Evolutionary conservation across 352 stramenopile species (phyloP).

Genomic region (Ochromonadaceae sp.): DNA sequence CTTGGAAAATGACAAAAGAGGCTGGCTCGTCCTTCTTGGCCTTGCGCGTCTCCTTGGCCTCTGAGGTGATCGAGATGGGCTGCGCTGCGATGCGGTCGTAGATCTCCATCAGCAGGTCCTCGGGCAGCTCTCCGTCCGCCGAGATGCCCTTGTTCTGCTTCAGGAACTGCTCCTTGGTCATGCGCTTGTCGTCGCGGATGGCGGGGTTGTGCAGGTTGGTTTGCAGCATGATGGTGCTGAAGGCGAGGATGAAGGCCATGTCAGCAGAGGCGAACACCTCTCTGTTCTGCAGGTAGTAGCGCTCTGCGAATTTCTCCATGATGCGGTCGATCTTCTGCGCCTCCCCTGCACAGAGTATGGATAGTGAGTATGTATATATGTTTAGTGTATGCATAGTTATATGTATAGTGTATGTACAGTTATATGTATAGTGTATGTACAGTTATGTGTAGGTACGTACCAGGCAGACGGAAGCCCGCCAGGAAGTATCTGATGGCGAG

Average conservation of each 20-base stretch:
- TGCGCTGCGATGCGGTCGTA: constrained; percentile 87
- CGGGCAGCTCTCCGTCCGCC: constrained; percentile 79
- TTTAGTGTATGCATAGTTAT: no score
- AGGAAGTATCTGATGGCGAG: constrained; percentile 93
- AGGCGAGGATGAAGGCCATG: constrained; percentile 94
- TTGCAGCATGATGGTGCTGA: constrained; percentile 87
- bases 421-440: no score
- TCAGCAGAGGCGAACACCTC: constrained; percentile 82
- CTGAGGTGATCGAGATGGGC: constrained; percentile 90
- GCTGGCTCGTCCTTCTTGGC: constrained; percentile 34
- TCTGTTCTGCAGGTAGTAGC: constrained; percentile 60
- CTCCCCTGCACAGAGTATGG: no score
- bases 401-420: no score
- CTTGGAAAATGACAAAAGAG: constrained; percentile 2
- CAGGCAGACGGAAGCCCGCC: constrained; percentile 87
- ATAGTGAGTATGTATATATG: no score
- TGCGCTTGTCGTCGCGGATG: constrained; percentile 86
- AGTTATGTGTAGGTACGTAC: no score
- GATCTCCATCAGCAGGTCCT: constrained; percentile 76
- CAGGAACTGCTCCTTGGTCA: constrained; percentile 89
- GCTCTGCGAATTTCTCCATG: constrained; percentile 99
- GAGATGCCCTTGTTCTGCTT: constrained; percentile 93
- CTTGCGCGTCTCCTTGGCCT: constrained; percentile 57
- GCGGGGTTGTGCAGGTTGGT: constrained; percentile 98
- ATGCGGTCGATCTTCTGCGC: constrained; percentile 99